Percentiles rank a stretch among this genome's conserved stretches.
These are phyloP conservation scores for Danielia oregonensis DNA, from an alignment of 805 yeast genomes.

Conservation along the genomic window DNA sequence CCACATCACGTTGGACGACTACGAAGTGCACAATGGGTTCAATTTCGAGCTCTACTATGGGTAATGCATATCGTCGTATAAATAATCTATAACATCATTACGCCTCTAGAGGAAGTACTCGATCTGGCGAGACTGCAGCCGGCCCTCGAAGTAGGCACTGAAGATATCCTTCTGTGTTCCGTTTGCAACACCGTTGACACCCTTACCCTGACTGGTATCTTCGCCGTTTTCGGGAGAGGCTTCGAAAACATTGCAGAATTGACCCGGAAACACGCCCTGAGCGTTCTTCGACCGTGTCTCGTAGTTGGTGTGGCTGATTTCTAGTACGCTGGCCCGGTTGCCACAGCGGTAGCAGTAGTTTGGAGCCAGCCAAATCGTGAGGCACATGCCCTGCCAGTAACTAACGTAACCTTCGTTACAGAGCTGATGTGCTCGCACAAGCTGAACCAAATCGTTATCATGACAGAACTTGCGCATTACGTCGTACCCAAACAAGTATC, in stretches of 20 bases:
- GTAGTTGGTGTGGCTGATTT: constrained; percentile 56
- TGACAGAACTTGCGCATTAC: constrained; percentile 84
- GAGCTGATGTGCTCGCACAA: constrained; percentile 91
- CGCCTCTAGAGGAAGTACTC: constrained; percentile 45
- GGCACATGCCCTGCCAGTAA: constrained; percentile 83
- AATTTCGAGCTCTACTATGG: constrained; percentile 80
- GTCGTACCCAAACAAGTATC: constrained; percentile 90
- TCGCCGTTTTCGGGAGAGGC: constrained; percentile 92
- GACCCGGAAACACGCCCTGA: constrained; percentile 42
- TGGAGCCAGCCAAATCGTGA: constrained; percentile 99
- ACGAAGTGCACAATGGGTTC: constrained; percentile 88
- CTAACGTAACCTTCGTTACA: constrained; percentile 96
- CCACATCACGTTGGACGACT: constrained; percentile 89
- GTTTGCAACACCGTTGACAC: constrained; percentile 32
- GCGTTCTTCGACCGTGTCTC: constrained; percentile 14
- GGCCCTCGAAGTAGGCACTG: constrained; percentile 25
- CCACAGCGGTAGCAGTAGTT: constrained; percentile 97
- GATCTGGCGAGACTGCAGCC: constrained; percentile 36
- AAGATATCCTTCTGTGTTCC: constrained; percentile 18
- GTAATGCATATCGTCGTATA: constrained; percentile 18
- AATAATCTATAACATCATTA: constrained; percentile 1
- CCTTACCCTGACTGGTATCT: constrained; percentile 42
- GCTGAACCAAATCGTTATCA: constrained; percentile 73
- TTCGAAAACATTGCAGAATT: constrained; percentile 88
- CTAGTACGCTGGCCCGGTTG: constrained; percentile 94